Base-by-base conservation (phyloP, 805 yeast genomes). In the Candida piceae region DNA sequence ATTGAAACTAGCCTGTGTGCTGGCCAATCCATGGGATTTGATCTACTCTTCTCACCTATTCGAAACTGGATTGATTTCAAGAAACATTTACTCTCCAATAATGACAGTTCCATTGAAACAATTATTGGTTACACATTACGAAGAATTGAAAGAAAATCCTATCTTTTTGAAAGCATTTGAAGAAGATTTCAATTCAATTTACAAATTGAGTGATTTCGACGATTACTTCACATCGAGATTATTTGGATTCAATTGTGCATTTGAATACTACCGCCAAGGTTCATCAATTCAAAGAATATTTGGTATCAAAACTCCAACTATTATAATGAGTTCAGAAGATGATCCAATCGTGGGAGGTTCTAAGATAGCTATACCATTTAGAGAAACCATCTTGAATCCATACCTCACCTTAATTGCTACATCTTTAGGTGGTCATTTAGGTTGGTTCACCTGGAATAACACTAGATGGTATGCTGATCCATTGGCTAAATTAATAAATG, bases 11-110 rank as follows among this genome's bases (percentile, higher is more conserved):
- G 88, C 84, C 1, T 66, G 72, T 28, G 66, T 78, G 4, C 69
- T 84, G 7, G 78, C 82, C 27, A 66, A 69, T 37, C 90, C 94
- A 1, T 85, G 93, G 90, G 90, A 85, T 50, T 58, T 85, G 56
- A 55, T 59, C 13, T 67, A 68, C 31, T 69, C 82, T 18, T 63
- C 74, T 10, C 48, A 59, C 36, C 62, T 58, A 20, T 50, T 86
- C 31, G 63, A 66, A 28, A 46, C 54, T 13, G 58, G 70, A 5
- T 53, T 52, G 16, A 48, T 76, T 30, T 78, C 81, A 4, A 55
- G 60, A 15, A 42, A 58, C 8, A 40, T 76, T 6, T 79, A 79
- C 52, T 66, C 75, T 11, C 70, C 74, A 3, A 62, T 67, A 12
- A 69, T 79, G 75, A 60, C 78, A 13, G 50, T 57, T 19, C 73